Percentiles rank a stretch among this genome's conserved stretches.
Conservation (phyloP, 441 rosid genomes). For the Codiaeum variegatum region DNA sequence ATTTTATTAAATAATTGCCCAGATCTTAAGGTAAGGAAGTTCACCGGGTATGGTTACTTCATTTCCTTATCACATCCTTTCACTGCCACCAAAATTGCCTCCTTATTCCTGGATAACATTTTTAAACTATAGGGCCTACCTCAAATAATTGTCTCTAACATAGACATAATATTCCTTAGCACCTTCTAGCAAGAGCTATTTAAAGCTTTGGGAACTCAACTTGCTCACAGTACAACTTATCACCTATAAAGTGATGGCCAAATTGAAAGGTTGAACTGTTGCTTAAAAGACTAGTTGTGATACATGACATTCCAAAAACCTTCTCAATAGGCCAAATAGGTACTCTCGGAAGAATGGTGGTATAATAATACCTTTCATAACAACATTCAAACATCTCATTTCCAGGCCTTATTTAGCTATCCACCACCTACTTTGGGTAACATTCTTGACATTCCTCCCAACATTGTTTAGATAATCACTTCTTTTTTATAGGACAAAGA, state of each 20-base stretch:
- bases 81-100: neutral
- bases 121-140: no score
- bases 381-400: no score
- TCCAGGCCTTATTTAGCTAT: no score
- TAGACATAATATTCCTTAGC: neutral
- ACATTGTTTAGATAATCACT: no score
- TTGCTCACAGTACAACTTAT: neutral
- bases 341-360: neutral
- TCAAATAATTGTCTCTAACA: neutral
- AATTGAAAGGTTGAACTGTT: neutral
- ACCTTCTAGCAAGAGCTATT: neutral
- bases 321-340: accelerated
- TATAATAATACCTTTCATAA: neutral
- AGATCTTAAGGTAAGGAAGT: no score
- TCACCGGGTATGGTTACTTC: neutral
- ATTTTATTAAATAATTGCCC: no score
- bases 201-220: neutral
- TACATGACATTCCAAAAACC: neutral
- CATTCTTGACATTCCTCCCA: no score
- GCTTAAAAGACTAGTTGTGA: neutral
- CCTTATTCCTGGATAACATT: neutral
- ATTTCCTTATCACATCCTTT: neutral
- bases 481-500: no score
- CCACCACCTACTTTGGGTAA: no score
- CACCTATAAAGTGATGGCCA: neutral